Conservation (phyloP, 106 monocot species). For the Acorus gramineus region DNA sequence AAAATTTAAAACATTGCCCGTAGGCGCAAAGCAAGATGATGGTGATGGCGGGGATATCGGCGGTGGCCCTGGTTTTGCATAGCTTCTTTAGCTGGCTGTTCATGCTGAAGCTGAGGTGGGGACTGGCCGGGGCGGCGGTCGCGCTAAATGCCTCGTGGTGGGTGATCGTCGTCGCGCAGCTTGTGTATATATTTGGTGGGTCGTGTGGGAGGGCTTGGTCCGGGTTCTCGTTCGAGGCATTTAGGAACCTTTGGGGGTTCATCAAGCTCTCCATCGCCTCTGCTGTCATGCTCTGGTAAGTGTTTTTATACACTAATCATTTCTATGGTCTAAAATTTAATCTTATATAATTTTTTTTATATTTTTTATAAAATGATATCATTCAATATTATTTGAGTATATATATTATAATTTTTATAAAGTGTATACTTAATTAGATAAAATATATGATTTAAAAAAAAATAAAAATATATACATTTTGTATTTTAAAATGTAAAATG, state of each 20-base stretch:
- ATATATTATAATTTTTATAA: too few species aligned
- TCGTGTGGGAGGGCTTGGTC: slow-evolving; percentile 12
- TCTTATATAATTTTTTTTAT: too few species aligned
- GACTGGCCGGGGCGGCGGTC: slow-evolving; percentile 13
- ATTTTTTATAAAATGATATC: too few species aligned
- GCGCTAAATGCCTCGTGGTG: slow-evolving; percentile 10
- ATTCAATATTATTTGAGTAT: too few species aligned
- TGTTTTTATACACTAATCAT: too few species aligned
- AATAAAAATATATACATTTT: too few species aligned
- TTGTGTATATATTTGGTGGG: slow-evolving; percentile 12
- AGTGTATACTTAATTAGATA: too few species aligned
- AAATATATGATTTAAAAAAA: too few species aligned
- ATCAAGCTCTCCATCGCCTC: slow-evolving; percentile 27
- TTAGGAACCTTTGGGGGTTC: slow-evolving; percentile 14
- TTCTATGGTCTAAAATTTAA: too few species aligned
- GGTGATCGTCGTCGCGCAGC: slow-evolving; percentile 11
- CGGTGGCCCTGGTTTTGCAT: slow-evolving; percentile 8
- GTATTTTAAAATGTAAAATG: too few species aligned
- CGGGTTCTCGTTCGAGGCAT: slow-evolving; percentile 11
- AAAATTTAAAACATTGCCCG: too few species aligned
- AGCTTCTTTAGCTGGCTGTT: slow-evolving; percentile 5
- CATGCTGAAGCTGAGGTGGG: slow-evolving; percentile 11
- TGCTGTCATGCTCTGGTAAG: slow-evolving; percentile 17
- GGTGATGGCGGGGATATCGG: slow-evolving; percentile 8
- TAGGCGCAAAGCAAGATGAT: slow-evolving; percentile 29